These are phyloP conservation scores for Cucurbitaria berberidis DNA, from an alignment of 2,329 filamentous ascomycete genomes.

Conservation along the genomic window DNA sequence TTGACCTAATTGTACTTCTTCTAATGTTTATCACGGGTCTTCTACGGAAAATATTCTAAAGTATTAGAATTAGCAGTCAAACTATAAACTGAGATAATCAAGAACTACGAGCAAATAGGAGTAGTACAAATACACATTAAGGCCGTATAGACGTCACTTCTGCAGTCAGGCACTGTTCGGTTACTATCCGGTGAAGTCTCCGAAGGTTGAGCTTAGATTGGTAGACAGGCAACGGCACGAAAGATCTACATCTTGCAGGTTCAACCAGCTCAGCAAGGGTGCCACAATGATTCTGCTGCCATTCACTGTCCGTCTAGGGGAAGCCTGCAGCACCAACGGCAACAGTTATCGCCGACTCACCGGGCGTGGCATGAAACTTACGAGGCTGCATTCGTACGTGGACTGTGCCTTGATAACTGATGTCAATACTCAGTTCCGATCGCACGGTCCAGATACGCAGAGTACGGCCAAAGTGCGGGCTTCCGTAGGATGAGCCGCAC, in stretches of 20 bases:
- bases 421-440: slow-evolving; percentile 18
- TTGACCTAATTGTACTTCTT: not conserved
- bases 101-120: no score
- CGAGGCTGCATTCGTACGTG: slow-evolving; percentile 7
- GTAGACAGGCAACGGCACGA: slow-evolving; percentile 3
- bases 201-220: slow-evolving; percentile 2
- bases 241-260: slow-evolving; percentile 14
- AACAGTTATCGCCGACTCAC: slow-evolving; percentile 21
- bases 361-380: slow-evolving; percentile 15
- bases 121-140: not conserved
- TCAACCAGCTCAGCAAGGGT: slow-evolving; percentile 5
- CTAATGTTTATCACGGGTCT: not conserved
- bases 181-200: slow-evolving; percentile 13
- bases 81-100: not conserved
- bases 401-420: slow-evolving; percentile 1
- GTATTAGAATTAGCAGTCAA: not conserved
- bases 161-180: slow-evolving; percentile 10
- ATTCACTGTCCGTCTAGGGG: slow-evolving; percentile 1
- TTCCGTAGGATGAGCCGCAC: slow-evolving; percentile 17
- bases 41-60: not conserved
- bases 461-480: slow-evolving; percentile 25
- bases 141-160: not conserved
- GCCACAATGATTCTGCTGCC: not conserved
- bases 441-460: slow-evolving; percentile 20
- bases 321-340: slow-evolving; percentile 14